Conservation (phyloP, 1,284 basidiomycete genomes). For the Puccinia brachypodii region DNA sequence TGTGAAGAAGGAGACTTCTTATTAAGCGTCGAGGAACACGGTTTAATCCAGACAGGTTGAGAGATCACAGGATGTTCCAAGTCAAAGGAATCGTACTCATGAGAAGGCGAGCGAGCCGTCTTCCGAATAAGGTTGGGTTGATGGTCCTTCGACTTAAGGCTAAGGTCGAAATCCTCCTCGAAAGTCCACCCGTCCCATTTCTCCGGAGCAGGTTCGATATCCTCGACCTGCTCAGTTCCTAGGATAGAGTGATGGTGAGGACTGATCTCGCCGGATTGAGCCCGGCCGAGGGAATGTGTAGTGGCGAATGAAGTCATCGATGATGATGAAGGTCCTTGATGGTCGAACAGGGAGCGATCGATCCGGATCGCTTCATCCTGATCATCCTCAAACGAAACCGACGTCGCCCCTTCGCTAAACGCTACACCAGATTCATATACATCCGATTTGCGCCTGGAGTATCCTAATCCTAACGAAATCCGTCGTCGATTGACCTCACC, state of each 20-base stretch:
- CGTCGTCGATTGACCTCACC: not conserved
- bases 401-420: slow-evolving; percentile 5
- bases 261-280: not conserved
- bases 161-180: slow-evolving; percentile 34
- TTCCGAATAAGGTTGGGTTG: not conserved
- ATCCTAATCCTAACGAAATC: not conserved
- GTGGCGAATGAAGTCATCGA: slow-evolving; percentile 11
- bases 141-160: not conserved
- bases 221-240: not conserved
- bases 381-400: slow-evolving; percentile 45
- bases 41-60: not conserved
- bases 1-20: no score
- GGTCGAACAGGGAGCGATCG: slow-evolving; percentile 6
- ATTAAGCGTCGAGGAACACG: no score
- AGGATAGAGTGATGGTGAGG: no score
- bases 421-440: not conserved
- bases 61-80: no score
- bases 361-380: slow-evolving; percentile 11
- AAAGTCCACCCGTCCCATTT: slow-evolving; percentile 42
- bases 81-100: not conserved
- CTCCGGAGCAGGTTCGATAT: slow-evolving; percentile 1
- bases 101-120: not conserved
- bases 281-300: not conserved
- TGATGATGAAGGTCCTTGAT: not conserved
- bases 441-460: not conserved